A percentile compares a stretch with the other conserved stretches of the same genome.
phyloP scores from a whole-genome alignment of 2,329 filamentous ascomycete genomes.

The Trichoderma koningiopsis region DNA sequence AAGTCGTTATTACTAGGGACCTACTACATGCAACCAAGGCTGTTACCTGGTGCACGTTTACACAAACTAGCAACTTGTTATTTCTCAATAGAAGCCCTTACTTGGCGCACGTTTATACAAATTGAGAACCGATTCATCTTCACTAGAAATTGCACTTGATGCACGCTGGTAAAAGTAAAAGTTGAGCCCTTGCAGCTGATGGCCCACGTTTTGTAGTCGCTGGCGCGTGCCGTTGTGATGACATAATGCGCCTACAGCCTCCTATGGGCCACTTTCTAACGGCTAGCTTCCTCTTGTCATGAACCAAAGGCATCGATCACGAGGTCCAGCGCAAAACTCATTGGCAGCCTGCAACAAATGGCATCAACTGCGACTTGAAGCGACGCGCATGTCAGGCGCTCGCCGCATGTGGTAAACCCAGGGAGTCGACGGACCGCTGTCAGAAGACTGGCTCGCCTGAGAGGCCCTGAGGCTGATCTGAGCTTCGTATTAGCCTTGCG shows the following conservation, averaged over 20 bases:
- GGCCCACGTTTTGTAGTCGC: neutral
- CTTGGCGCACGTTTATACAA: neutral
- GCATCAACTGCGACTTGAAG: slow-evolving; percentile 14
- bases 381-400: slow-evolving; percentile 28
- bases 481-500: neutral
- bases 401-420: slow-evolving; percentile 25
- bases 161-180: neutral
- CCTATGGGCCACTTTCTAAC: neutral
- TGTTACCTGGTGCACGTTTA: neutral
- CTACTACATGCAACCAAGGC: neutral
- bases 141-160: neutral
- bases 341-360: slow-evolving; percentile 9
- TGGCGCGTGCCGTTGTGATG: slow-evolving; percentile 22
- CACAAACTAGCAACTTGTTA: too few species aligned
- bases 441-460: slow-evolving; percentile 39
- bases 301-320: slow-evolving; percentile 21
- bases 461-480: slow-evolving; percentile 1
- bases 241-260: slow-evolving; percentile 19
- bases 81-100: neutral
- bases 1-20: neutral
- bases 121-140: neutral
- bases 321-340: slow-evolving; percentile 7
- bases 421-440: slow-evolving; percentile 27
- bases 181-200: neutral
- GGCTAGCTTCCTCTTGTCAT: slow-evolving; percentile 17